phyloP scores from a whole-genome alignment of 2,329 filamentous ascomycete genomes.

The Cytospora schulzeri region DNA sequence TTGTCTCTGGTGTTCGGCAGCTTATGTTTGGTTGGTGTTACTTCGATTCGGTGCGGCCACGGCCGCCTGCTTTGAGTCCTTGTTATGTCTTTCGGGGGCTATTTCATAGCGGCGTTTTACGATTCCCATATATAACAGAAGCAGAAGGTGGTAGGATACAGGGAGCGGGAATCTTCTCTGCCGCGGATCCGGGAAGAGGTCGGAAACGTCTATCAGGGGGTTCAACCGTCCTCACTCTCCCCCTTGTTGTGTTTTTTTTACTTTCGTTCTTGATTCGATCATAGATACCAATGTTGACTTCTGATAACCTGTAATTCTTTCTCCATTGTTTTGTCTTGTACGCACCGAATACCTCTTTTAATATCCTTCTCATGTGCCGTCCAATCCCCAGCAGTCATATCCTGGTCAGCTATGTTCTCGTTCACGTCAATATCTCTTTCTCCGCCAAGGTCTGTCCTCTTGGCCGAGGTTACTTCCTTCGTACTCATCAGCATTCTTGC shows the following conservation, averaged over 20 bases:
- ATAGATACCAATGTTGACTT: conserved; percentile 23
- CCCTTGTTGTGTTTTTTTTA: background rate
- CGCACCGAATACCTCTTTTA: background rate
- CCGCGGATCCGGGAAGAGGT: background rate
- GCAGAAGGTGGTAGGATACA: conserved; percentile 7
- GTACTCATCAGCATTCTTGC: background rate
- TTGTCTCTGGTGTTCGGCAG: background rate
- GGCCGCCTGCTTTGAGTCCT: background rate
- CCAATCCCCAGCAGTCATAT: background rate
- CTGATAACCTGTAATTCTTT: background rate
- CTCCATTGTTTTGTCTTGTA: background rate
- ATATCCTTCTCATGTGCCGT: background rate
- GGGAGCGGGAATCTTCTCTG: conserved; percentile 14
- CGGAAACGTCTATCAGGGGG: background rate
- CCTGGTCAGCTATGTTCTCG: background rate
- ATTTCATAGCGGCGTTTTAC: conserved; percentile 10
- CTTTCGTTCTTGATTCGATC: background rate
- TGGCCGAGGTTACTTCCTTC: background rate
- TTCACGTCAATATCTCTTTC: background rate
- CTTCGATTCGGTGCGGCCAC: conserved; percentile 7
- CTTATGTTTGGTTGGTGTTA: background rate
- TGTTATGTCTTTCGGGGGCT: background rate
- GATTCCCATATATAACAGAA: conserved; percentile 9
- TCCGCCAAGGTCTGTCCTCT: background rate
- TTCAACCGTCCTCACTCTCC: background rate